phyloP scores from a whole-genome alignment of 2,329 filamentous ascomycete species.

The Cylindrodendrum hubeiense region DNA sequence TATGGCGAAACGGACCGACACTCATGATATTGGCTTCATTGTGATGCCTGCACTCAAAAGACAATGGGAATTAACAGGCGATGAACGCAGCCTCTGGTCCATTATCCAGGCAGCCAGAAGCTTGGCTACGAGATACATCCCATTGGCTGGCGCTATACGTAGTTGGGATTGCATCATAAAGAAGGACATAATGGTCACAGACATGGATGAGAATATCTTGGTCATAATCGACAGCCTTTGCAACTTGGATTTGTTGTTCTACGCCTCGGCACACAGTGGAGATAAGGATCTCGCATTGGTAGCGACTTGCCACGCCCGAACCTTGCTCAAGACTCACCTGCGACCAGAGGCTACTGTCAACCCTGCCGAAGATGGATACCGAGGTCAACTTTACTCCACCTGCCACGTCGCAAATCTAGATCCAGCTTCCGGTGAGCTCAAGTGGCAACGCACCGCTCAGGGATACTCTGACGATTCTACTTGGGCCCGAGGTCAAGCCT shows the following conservation, averaged over 20 bases:
- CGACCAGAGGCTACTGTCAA: slow-evolving; percentile 42
- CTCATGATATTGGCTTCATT: slow-evolving; percentile 68
- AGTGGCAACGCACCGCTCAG: slow-evolving; percentile 58
- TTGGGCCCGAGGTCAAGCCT: slow-evolving; percentile 63
- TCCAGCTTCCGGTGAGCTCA: slow-evolving; percentile 52
- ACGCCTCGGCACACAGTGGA: slow-evolving; percentile 50
- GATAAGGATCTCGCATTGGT: slow-evolving; percentile 47
- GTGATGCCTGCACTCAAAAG: slow-evolving; percentile 60
- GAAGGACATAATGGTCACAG: slow-evolving; percentile 43
- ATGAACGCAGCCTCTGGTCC: slow-evolving; percentile 52
- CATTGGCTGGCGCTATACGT: slow-evolving; percentile 57
- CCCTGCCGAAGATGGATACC: slow-evolving; percentile 27
- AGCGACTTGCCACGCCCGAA: slow-evolving; percentile 55
- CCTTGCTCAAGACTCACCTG: slow-evolving; percentile 54
- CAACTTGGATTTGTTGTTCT: slow-evolving; percentile 55
- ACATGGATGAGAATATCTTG: slow-evolving; percentile 48
- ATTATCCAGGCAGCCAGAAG: slow-evolving; percentile 58
- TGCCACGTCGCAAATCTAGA: slow-evolving; percentile 62
- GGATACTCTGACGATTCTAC: slow-evolving; percentile 59
- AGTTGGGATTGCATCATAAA: slow-evolving; percentile 59
- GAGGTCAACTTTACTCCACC: slow-evolving; percentile 45
- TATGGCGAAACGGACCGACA: slow-evolving; percentile 59
- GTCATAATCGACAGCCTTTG: slow-evolving; percentile 59
- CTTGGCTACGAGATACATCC: slow-evolving; percentile 57
- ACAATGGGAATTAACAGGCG: slow-evolving; percentile 60